phyloP scores from a whole-genome alignment of 2,329 filamentous ascomycete genomes.

The Sclerotinia borealis region DNA sequence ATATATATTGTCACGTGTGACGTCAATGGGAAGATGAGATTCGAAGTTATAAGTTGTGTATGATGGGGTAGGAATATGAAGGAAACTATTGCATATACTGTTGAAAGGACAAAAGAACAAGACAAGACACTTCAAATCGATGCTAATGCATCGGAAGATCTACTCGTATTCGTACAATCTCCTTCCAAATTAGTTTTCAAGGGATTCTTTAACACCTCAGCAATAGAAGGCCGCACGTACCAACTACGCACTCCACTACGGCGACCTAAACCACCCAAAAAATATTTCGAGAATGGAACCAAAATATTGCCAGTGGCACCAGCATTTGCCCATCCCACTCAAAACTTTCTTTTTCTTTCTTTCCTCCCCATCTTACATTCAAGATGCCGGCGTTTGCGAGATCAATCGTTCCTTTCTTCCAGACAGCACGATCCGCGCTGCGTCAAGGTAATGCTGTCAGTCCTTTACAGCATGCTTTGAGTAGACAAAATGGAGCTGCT shows the following conservation, averaged over 20 bases:
- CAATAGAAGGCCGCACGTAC: neutral
- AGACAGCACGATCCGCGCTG: slow-evolving; percentile 72
- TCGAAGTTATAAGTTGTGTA: no score
- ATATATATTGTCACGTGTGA: neutral
- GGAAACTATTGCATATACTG: neutral
- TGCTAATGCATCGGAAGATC: no score
- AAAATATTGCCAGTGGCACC: slow-evolving; percentile 12
- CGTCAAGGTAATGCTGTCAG: slow-evolving; percentile 62
- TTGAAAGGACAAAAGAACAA: neutral
- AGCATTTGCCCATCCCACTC: neutral
- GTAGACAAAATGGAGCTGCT: slow-evolving; percentile 55
- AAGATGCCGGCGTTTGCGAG: slow-evolving; percentile 79
- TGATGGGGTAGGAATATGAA: neutral
- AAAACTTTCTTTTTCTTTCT: slow-evolving; percentile 10
- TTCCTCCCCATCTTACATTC: slow-evolving; percentile 25
- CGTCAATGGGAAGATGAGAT: neutral
- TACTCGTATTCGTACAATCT: no score
- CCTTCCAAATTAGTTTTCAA: no score
- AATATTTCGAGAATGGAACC: slow-evolving; percentile 14
- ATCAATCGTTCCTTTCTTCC: slow-evolving; percentile 71
- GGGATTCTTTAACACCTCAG: neutral
- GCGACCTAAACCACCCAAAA: slow-evolving; percentile 6
- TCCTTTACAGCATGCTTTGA: slow-evolving; percentile 67
- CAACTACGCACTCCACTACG: slow-evolving; percentile 2
- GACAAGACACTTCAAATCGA: neutral